Conservation (phyloP, 1,284 basidiomycete species). For the Ceratobasidium sp. region DNA sequence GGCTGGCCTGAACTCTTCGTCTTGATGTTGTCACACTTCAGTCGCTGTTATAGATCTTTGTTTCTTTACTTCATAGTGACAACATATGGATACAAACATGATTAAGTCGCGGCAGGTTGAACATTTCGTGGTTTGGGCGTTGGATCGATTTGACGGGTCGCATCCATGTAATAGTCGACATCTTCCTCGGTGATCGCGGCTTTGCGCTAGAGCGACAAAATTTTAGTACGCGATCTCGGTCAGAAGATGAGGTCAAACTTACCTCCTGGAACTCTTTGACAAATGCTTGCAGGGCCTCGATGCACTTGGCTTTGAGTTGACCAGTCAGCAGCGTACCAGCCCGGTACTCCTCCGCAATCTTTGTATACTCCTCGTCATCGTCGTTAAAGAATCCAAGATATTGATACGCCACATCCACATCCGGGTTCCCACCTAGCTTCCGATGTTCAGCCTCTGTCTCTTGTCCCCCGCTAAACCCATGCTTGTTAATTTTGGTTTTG, state of each 20-base stretch:
- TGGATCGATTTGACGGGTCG: constrained; percentile 81
- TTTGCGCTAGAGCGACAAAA: constrained; percentile 72
- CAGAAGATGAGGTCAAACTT: constrained; percentile 50
- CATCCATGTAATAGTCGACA: constrained; percentile 87
- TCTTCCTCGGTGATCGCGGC: constrained; percentile 85
- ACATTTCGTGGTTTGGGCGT: constrained; percentile 34
- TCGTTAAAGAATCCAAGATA: constrained; percentile 98
- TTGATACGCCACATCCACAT: constrained; percentile 97
- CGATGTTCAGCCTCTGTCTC: constrained; percentile 97
- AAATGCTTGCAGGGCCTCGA: constrained; percentile 85
- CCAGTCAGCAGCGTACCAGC: constrained; percentile 90
- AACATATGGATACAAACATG: constrained; percentile 13
- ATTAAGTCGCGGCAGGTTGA: not conserved
- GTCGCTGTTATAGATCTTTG: constrained; percentile 27
- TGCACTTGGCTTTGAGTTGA: constrained; percentile 93
- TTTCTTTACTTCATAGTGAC: constrained; percentile 17
- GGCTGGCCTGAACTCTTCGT: constrained; percentile 38
- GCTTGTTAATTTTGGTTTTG: constrained; percentile 97
- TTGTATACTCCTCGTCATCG: constrained; percentile 88
- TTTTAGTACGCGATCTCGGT: not conserved
- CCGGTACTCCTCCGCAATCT: constrained; percentile 91
- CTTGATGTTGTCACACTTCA: not conserved
- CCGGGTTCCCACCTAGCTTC: constrained; percentile 89
- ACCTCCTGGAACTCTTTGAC: constrained; percentile 94
- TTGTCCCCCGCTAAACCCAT: constrained; percentile 90